Base-by-base conservation (phyloP, 164 flowering plant genomes). In the Aristolochia californica region DNA sequence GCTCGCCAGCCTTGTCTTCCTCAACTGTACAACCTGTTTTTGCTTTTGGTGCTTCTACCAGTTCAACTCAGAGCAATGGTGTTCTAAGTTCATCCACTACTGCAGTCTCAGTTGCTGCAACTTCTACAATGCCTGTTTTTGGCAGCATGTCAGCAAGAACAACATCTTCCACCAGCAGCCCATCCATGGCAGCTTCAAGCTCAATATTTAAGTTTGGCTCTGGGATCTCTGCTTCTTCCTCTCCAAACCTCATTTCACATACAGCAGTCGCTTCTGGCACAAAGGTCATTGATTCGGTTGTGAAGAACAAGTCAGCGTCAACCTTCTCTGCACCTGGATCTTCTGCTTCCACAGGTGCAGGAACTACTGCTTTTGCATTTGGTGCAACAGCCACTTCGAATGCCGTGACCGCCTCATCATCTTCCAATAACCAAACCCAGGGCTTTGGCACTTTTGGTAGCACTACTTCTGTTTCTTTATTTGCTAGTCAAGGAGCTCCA, bases 131-230 rank as follows among this genome's bases (percentile, higher is more conserved):
- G 34, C 45, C 60, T 59, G 17, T 7, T 48, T 57, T 61, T 34
- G 59, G 26, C 48, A 61, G 58, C 55, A 20, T 68, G 49, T 25
- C 61, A 5, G 4, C 14, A 7, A 15, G 62, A 27, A 43, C 28
- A 38, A 11, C 75, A 43, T 52, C 57, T 53, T 38, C 63, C 40
- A 61, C 14, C 59, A 59, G 61, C 62, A 53, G 50, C 55, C 52
- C 38, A n/a, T 62, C 75, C 48, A n/a, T 53, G 18, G 54, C 78
- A 0, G 52, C 70, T 48, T 64, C 69, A 38, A 53, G 68, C 47
- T 62, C 79, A 28, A 2, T 61, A 51, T 75, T 78, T 59, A 71
- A 68, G 18, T 75, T 79, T 76, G 84, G 73, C 1, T 56, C 61
- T 7, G 48, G 53, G 53, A 44, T 28, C 17, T 47, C 64, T 11